Conservation (phyloP, 352 stramenopile species). For the Globisporangium irregulare region DNA sequence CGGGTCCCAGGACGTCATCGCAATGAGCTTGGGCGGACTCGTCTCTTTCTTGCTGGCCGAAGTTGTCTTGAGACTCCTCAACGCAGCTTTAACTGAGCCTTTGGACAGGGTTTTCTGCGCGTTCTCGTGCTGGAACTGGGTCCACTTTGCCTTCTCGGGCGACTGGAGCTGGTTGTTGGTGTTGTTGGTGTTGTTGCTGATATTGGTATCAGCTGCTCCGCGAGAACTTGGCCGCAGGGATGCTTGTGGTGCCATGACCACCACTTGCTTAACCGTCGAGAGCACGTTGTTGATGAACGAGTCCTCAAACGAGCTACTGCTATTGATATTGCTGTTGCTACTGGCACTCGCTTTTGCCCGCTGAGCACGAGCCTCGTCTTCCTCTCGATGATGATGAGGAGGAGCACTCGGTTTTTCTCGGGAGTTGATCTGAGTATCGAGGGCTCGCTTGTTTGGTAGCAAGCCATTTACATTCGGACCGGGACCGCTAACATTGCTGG, state of each 20-base stretch:
- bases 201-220: background rate
- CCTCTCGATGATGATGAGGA: background rate
- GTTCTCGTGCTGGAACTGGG: conserved; percentile 37
- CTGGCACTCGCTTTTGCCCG: background rate
- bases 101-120: conserved; percentile 17
- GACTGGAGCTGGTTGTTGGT: conserved; percentile 29
- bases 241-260: conserved; percentile 10
- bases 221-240: conserved; percentile 5
- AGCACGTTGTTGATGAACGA: conserved; percentile 87
- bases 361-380: conserved; percentile 1
- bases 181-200: conserved; percentile 11
- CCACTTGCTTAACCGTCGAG: conserved; percentile 50
- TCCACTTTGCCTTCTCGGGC: conserved; percentile 38
- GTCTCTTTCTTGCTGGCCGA: background rate
- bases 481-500: background rate
- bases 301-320: conserved; percentile 68
- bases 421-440: background rate
- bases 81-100: background rate
- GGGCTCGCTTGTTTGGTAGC: background rate
- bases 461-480: background rate
- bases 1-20: conserved; percentile 60
- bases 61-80: background rate
- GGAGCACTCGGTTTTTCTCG: background rate
- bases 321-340: background rate
- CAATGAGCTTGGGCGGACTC: conserved; percentile 29